These are phyloP conservation scores for Phytophthora cajani DNA, from an alignment of 352 stramenopile species.

Conservation along the genomic window DNA sequence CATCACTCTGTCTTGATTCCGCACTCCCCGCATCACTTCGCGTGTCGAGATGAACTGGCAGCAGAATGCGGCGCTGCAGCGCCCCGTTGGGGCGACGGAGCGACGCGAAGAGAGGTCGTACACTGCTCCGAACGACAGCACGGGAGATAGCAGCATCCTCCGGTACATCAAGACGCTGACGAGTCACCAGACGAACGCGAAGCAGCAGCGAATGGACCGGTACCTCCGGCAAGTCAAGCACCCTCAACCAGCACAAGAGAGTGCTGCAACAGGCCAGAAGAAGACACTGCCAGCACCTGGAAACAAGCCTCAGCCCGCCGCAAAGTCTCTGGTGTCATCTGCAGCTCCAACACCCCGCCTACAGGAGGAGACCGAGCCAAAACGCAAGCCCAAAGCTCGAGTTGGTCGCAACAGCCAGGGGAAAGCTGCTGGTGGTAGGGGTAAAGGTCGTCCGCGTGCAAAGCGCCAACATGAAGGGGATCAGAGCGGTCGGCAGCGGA, in stretches of 20 bases:
- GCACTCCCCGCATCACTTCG: background rate
- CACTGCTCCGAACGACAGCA: background rate
- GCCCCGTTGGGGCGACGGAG: background rate
- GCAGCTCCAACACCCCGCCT: background rate
- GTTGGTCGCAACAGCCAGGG: background rate
- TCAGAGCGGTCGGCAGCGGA: constrained; percentile 3
- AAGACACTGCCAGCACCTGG: background rate
- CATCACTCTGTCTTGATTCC: constrained; percentile 51
- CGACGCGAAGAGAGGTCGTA: background rate
- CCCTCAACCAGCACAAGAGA: constrained; percentile 3
- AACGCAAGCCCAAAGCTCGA: background rate
- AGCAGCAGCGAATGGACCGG: constrained; percentile 51
- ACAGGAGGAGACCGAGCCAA: background rate
- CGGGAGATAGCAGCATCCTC: constrained; percentile 47
- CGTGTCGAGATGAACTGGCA: constrained; percentile 20
- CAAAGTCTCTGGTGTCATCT: background rate
- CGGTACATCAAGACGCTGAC: constrained; percentile 60
- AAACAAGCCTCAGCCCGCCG: background rate
- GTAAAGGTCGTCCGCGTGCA: background rate
- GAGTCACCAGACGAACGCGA: constrained; percentile 48
- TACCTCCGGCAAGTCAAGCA: constrained; percentile 44
- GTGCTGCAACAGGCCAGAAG: background rate
- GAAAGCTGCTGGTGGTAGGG: background rate
- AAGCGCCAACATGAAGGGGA: constrained; percentile 24
- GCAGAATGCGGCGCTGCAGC: constrained; percentile 11